Evolutionary conservation across 2,329 filamentous ascomycete species (phyloP).

Genomic region (Aspergillus pseudoglaucus): DNA sequence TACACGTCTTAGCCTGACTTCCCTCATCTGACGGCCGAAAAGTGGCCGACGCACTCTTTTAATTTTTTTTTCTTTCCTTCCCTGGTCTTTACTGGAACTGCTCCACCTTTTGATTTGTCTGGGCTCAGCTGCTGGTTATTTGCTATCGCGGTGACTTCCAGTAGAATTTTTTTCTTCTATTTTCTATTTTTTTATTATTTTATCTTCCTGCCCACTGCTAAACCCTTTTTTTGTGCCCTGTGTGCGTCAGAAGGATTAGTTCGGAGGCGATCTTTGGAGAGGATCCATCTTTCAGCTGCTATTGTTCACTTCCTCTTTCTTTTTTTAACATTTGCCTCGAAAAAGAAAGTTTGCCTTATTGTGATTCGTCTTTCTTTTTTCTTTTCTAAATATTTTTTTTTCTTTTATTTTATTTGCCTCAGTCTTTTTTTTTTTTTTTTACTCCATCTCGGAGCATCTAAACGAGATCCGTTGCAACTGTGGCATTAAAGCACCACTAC

Average conservation of each 20-base stretch:
- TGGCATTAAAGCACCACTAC: not conserved
- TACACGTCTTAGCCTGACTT: slow-evolving; percentile 15
- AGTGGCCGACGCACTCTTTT: slow-evolving; percentile 11
- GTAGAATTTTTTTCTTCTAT: slow-evolving; percentile 7
- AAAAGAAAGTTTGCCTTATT: slow-evolving; percentile 3
- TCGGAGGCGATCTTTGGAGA: slow-evolving; percentile 12
- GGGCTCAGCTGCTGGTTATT: slow-evolving; percentile 11
- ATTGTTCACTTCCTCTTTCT: slow-evolving; percentile 10
- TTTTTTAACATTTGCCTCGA: not conserved
- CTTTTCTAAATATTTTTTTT: not conserved
- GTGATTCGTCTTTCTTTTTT: slow-evolving; percentile 9
- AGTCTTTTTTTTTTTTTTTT: not conserved
- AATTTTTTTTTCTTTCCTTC: not conserved
- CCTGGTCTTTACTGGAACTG: slow-evolving; percentile 10
- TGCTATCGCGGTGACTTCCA: slow-evolving; percentile 4
- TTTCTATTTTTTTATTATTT: slow-evolving; percentile 7
- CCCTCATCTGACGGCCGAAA: slow-evolving; percentile 19
- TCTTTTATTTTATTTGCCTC: slow-evolving; percentile 1
- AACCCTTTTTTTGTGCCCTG: slow-evolving; percentile 5
- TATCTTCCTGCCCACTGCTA: slow-evolving; percentile 5
- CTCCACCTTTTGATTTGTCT: slow-evolving; percentile 16
- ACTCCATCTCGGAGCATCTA: not conserved
- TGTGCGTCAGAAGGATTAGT: slow-evolving; percentile 13
- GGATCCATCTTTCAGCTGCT: slow-evolving; percentile 21
- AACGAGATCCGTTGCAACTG: not conserved